phyloP scores from a whole-genome alignment of 164 flowering plant genomes.

The Berberis vulgaris region DNA sequence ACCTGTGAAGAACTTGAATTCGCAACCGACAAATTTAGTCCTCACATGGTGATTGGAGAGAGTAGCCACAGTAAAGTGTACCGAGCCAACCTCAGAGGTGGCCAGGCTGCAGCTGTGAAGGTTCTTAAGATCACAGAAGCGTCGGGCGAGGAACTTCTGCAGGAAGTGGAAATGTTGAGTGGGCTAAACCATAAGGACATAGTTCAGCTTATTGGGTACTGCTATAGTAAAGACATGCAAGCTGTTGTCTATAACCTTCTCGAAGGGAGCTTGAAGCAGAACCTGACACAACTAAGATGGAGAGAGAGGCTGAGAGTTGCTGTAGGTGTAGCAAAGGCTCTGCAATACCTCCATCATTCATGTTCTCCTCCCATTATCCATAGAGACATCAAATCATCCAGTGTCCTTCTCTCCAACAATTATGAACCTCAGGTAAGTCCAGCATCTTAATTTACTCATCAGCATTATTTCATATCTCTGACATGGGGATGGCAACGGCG shows the following conservation, averaged over 20 bases:
- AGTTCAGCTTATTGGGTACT: conserved; percentile 32
- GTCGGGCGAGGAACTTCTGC: conserved; percentile 22
- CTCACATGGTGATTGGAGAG: conserved; percentile 27
- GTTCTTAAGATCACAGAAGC: conserved; percentile 16
- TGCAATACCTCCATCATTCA: conserved; percentile 34
- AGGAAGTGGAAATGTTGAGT: conserved; percentile 31
- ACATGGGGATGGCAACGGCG: too few relatives aligned
- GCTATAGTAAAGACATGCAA: conserved; percentile 21
- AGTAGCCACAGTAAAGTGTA: conserved; percentile 28
- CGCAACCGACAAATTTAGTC: conserved; percentile 29
- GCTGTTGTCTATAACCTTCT: conserved; percentile 31
- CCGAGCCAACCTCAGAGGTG: conserved; percentile 24
- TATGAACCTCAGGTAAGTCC: conserved; percentile 33
- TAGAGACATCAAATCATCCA: conserved; percentile 35
- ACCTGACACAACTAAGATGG: conserved; percentile 24
- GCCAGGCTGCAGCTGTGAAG: conserved; percentile 31
- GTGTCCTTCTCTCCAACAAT: conserved; percentile 30
- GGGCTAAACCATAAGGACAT: conserved; percentile 29
- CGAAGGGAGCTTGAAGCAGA: conserved; percentile 24
- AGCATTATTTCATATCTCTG: neutral
- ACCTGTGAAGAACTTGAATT: conserved; percentile 20
- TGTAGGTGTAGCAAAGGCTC: conserved; percentile 37
- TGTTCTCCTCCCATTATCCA: conserved; percentile 36
- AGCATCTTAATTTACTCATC: neutral
- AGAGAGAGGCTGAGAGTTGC: conserved; percentile 33